phyloP scores from a whole-genome alignment of 2,329 filamentous ascomycete genomes.

The Sporothrix brasiliensis region DNA sequence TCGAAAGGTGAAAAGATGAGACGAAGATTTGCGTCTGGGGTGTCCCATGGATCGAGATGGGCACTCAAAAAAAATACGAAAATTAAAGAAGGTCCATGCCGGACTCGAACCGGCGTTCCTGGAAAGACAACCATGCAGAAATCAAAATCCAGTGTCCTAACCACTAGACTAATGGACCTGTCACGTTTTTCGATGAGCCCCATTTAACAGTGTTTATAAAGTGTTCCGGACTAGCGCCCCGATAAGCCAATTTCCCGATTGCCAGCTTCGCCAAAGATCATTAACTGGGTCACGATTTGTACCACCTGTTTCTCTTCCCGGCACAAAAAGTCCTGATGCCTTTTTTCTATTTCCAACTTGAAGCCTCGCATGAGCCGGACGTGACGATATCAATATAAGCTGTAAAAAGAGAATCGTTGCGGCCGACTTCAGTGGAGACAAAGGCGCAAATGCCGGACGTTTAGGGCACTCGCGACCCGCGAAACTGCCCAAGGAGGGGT shows the following conservation, averaged over 20 bases:
- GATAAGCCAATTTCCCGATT: neutral
- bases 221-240: neutral
- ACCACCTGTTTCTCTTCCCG: neutral
- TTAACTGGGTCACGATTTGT: neutral
- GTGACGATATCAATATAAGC: neutral
- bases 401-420: neutral
- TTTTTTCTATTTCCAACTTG: neutral
- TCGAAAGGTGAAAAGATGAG: neutral
- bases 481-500: conserved; percentile 2
- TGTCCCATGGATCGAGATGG: neutral
- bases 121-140: conserved; percentile 17
- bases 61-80: neutral
- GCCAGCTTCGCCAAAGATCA: neutral
- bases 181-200: conserved; percentile 9
- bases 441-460: neutral
- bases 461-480: conserved; percentile 9
- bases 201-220: neutral
- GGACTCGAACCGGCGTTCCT: conserved; percentile 26
- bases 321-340: neutral
- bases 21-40: neutral
- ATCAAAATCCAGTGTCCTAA: conserved; percentile 27
- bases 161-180: conserved; percentile 27
- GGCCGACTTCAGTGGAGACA: neutral
- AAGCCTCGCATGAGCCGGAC: neutral
- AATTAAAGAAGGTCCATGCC: conserved; percentile 20